Percentiles rank a stretch among this genome's conserved stretches.
These are phyloP conservation scores for Coccomyxa sp. DNA, from an alignment of 139 green algal species.

Conservation along the genomic window DNA sequence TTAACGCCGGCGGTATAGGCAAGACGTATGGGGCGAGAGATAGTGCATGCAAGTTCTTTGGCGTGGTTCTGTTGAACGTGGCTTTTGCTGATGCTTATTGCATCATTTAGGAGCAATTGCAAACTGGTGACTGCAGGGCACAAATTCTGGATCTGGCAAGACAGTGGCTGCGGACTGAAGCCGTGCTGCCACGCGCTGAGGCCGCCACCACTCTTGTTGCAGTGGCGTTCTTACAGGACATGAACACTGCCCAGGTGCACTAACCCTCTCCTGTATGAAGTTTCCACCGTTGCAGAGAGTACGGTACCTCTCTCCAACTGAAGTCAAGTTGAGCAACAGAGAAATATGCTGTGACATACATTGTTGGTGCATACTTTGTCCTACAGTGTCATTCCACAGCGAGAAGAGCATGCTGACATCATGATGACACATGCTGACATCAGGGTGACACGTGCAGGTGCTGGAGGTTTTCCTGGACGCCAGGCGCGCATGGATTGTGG, in stretches of 20 bases:
- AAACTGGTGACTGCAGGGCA: conserved; percentile 21
- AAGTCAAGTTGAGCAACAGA: too few species aligned
- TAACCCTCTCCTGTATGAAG: neutral
- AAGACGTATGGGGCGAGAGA: too few species aligned
- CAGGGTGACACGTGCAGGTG: conserved; percentile 12
- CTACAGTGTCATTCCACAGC: neutral
- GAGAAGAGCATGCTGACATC: neutral
- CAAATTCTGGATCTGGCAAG: conserved; percentile 55
- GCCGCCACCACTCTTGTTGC: conserved; percentile 55
- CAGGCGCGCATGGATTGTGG: conserved; percentile 23
- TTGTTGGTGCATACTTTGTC: too few species aligned
- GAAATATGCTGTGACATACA: too few species aligned
- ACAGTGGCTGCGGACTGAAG: conserved; percentile 29
- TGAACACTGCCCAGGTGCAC: conserved; percentile 24
- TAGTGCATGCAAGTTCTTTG: too few species aligned
- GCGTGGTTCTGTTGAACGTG: too few species aligned
- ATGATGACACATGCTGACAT: neutral
- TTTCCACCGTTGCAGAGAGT: too few species aligned
- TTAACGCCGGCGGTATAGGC: too few species aligned
- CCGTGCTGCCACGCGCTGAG: conserved; percentile 12
- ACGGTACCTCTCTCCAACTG: too few species aligned
- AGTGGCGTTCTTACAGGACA: conserved; percentile 35
- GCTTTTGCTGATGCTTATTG: too few species aligned
- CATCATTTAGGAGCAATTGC: too few species aligned
- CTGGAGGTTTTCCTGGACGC: conserved; percentile 46